Evolutionary conservation across 352 stramenopile genomes (phyloP).

Genomic region (Pythium vanterpoolii): DNA sequence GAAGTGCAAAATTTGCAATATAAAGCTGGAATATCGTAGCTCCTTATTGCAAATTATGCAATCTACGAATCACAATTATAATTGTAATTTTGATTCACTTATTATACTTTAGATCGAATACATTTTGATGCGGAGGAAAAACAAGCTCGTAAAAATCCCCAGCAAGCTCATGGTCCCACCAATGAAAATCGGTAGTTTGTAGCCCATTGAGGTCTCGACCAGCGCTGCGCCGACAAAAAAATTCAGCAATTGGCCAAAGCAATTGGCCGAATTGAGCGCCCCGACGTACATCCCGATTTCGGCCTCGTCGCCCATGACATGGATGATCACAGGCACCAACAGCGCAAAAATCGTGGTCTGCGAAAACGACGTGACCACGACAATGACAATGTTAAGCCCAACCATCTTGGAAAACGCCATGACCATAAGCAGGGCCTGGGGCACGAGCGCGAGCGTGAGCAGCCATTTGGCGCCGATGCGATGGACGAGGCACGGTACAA

Average conservation of each 20-base stretch:
- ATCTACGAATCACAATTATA: no score
- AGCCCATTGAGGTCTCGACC: slow-evolving; percentile 57
- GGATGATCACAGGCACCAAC: slow-evolving; percentile 65
- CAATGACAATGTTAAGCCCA: slow-evolving; percentile 35
- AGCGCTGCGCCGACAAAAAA: slow-evolving; percentile 49
- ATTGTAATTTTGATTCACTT: no score
- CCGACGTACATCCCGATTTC: slow-evolving; percentile 74
- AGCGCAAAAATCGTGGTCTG: slow-evolving; percentile 61
- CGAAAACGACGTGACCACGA: slow-evolving; percentile 45
- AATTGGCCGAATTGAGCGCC: slow-evolving; percentile 72
- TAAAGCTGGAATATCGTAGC: no score
- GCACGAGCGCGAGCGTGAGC: slow-evolving; percentile 26
- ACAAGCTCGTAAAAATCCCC: slow-evolving; percentile 42
- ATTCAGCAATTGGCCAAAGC: slow-evolving; percentile 64
- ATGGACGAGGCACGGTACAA: slow-evolving; percentile 37
- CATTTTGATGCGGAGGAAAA: slow-evolving; percentile 67
- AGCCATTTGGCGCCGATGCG: slow-evolving; percentile 36
- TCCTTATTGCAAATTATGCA: no score
- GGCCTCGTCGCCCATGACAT: slow-evolving; percentile 48
- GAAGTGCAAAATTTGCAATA: no score
- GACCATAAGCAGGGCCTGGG: slow-evolving; percentile 44
- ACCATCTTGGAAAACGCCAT: slow-evolving; percentile 44
- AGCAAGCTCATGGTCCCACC: slow-evolving; percentile 54
- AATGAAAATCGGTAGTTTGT: slow-evolving; percentile 54
- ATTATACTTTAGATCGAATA: slow-evolving; percentile 75